Evolutionary conservation across 352 stramenopile species (phyloP).

Genomic region (Phytophthora cajani): DNA sequence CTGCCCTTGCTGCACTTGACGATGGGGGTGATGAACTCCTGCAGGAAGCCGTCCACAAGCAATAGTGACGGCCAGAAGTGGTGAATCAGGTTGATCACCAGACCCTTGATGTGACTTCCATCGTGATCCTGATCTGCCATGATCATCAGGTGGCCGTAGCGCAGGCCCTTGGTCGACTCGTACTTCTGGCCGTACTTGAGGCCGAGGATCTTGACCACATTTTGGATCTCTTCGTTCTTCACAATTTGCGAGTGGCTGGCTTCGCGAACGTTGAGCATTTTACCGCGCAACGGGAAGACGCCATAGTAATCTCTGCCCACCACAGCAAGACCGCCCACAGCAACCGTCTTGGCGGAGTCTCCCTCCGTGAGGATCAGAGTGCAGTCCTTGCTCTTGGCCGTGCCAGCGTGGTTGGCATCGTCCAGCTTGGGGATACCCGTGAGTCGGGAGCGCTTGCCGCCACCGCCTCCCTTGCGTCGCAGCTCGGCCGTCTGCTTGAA

Average conservation of each 20-base stretch:
- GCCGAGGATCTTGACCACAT: slow-evolving; percentile 97
- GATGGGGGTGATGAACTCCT: slow-evolving; percentile 98
- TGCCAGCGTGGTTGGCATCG: slow-evolving; percentile 96
- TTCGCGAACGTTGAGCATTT: slow-evolving; percentile 99
- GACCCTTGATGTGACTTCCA: slow-evolving; percentile 99
- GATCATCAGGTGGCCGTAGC: slow-evolving; percentile 98
- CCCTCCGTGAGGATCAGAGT: slow-evolving; percentile 99
- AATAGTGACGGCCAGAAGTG: slow-evolving; percentile 98
- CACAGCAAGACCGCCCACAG: slow-evolving; percentile 96
- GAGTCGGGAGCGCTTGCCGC: slow-evolving; percentile 84
- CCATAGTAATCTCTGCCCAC: slow-evolving; percentile 97
- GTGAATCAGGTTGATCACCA: slow-evolving; percentile 99
- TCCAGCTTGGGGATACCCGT: slow-evolving; percentile 97
- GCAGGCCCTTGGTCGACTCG: slow-evolving; percentile 84
- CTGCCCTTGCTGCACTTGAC: slow-evolving; percentile 95
- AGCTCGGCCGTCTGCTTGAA: slow-evolving; percentile 94
- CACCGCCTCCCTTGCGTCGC: slow-evolving; percentile 83
- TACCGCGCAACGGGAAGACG: slow-evolving; percentile 97
- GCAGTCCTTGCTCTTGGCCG: slow-evolving; percentile 90
- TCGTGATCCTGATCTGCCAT: slow-evolving; percentile 99
- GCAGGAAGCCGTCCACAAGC: slow-evolving; percentile 88
- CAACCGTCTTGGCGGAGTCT: slow-evolving; percentile 98
- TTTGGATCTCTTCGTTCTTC: slow-evolving; percentile 98
- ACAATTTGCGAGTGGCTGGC: slow-evolving; percentile 95
- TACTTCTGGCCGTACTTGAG: slow-evolving; percentile 97